These are phyloP conservation scores for Botrytis pseudocinerea DNA, from an alignment of 2,329 filamentous ascomycete species.

Conservation along the genomic window DNA sequence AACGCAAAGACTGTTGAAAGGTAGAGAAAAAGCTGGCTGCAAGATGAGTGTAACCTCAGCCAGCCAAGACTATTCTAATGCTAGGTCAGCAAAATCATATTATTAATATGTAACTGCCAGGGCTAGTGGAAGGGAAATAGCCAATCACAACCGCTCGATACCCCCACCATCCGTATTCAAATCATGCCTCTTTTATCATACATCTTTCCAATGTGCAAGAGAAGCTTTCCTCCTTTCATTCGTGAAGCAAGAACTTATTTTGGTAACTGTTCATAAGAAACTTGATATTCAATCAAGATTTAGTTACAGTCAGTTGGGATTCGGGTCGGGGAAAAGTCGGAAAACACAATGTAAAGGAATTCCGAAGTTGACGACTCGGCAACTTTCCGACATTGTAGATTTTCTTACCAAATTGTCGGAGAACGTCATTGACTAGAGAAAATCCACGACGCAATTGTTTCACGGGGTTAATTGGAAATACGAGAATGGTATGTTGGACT, in stretches of 20 bases:
- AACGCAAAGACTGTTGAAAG: neutral
- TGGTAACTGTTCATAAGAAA: neutral
- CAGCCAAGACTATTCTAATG: neutral
- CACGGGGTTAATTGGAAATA: neutral
- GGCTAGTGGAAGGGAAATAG: neutral
- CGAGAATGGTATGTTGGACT: neutral
- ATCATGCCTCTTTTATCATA: neutral
- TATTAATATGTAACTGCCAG: neutral
- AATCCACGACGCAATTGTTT: neutral
- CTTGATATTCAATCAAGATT: neutral
- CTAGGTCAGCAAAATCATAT: neutral
- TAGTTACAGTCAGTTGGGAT: neutral
- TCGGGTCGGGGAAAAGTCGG: constrained; percentile 2
- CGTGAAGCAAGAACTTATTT: neutral
- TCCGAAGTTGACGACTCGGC: constrained; percentile 3
- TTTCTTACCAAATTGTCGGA: neutral
- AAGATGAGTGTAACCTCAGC: neutral
- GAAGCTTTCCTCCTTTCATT: neutral
- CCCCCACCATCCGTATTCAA: neutral
- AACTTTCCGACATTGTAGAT: neutral
- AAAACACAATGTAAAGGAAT: neutral
- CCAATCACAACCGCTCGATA: neutral
- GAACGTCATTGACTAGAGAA: neutral
- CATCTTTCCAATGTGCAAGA: neutral
- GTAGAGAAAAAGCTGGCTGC: neutral